Evolutionary conservation across 176 grass and related monocot genomes (phyloP), one percentile per base, ranked within the genome.

Genomic region (Triticum monococcum): DNA sequence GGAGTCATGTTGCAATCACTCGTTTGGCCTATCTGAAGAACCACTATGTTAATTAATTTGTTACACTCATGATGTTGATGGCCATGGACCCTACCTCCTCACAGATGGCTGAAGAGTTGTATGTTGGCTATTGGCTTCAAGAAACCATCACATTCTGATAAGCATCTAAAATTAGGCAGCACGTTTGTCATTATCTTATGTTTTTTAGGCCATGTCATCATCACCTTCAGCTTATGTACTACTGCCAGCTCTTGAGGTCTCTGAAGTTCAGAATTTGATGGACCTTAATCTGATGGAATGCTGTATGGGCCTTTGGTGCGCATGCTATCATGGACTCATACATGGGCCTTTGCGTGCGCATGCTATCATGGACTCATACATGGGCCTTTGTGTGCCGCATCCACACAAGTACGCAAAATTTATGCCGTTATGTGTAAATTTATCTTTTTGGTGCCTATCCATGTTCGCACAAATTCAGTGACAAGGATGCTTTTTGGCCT

Each of bases 1-100:
- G 12, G 1, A 54, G 65, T 22, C 35, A 67, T 45, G 35, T 79
- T 60, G 65, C 57, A 68, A 2, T 83, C 79, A 67, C 2, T 17
- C 24, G 23, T 74, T 74, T 75, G 68, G 60, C 43, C 12, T 67
- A 65, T 65, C 74, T 79, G 59, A 68, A 87, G 65, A 60, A 87
- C 74, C 56, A 36, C 20, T 79, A 8, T 66, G 16, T 64, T 79
- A 60, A 79, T 68, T 87, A 48, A 26, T 35, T 79, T 87, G 35
- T 28, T 30, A 52, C 59, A 30, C 43, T 26, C 43, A 1, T 61
- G 35, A 87, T 48, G 26, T 12, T 50, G 65, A 90, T 83, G 38
- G 13, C 37, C 13, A 52, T 25, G 18, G 12, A 22, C 25, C 18
- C 23, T 7, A 30, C 4, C 4, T 9, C 33, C n/a, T 22, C 65